Evolutionary conservation across 805 yeast species (phyloP).

Genomic region (Torulaspora gathmanii): DNA sequence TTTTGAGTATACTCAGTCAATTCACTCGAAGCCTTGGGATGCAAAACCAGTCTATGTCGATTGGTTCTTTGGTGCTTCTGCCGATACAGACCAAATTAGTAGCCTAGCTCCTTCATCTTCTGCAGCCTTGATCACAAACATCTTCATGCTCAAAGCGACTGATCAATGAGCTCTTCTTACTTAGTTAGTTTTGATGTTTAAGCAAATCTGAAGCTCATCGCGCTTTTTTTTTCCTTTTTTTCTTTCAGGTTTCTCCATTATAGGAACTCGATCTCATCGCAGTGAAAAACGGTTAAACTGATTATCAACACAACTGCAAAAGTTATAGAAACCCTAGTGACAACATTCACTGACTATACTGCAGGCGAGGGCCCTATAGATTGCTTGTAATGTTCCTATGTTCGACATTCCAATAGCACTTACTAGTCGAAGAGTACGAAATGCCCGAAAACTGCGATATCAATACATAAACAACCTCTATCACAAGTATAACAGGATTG

Average conservation of each 20-base stretch:
- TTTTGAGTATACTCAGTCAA: too few relatives aligned
- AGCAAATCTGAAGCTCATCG: neutral
- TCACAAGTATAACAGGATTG: slow-evolving; percentile 16
- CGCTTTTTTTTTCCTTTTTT: slow-evolving; percentile 4
- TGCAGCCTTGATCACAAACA: too few relatives aligned
- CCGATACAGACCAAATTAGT: too few relatives aligned
- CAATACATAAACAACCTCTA: slow-evolving; percentile 25
- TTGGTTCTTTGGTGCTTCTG: too few relatives aligned
- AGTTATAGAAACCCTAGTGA: too few relatives aligned
- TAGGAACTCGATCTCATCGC: slow-evolving; percentile 1
- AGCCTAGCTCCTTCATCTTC: too few relatives aligned
- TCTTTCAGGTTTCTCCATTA: neutral
- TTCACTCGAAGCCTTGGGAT: too few relatives aligned
- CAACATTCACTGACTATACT: too few relatives aligned
- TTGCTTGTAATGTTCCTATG: slow-evolving; percentile 14
- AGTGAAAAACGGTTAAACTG: neutral
- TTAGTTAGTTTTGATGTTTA: neutral
- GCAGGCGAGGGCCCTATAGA: neutral
- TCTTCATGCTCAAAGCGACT: too few relatives aligned
- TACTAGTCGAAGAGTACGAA: slow-evolving; percentile 16
- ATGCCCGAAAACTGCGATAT: slow-evolving; percentile 28
- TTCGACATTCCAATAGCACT: slow-evolving; percentile 28
- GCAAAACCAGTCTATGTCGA: too few relatives aligned
- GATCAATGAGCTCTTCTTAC: too few relatives aligned
- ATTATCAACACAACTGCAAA: neutral